Evolutionary conservation across 352 stramenopile genomes (phyloP), one percentile per base, ranked within the genome.

Genomic region (Phytopythium oedochilum): DNA sequence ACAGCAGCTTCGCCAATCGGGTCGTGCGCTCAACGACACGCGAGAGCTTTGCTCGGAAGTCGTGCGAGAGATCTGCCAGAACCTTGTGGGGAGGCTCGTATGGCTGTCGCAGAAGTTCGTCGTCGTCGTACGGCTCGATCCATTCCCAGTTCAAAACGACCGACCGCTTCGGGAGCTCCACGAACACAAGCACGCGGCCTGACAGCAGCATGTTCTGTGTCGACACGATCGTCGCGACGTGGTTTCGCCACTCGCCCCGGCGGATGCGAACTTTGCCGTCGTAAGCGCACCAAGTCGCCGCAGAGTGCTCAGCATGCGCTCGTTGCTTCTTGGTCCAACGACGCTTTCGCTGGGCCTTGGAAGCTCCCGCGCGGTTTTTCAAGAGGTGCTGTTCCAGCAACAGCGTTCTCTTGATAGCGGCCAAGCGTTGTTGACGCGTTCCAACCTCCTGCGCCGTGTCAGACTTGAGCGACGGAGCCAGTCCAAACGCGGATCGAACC

Each of bases 191-290:
- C 18, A 91, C 73, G 22, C 66, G 71, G 17, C 76, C 78, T 5
- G 71, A 87, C 2, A 67, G 62, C 39, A 87, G 70, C 48, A 91
- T 38, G 55, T 87, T 85, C 36, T 87, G 72, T 9, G 76, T 84
- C 43, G 81, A 91, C 6, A 91, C 57, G 40, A 89, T 74, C 7
- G 61, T 68, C 1, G 67, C 81, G 7, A 84, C 38, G 17, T 59
- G 63, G 23, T 70, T 51, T 26, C 77, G 74, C 75, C 74, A 89
- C 44, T 76, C 59, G 0, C 78, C 72, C 18, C 39, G 70, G 10
- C 63, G 18, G 10, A 89, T 71, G 47, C 83, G 78, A 39, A 91
- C 74, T 22, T 68, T 62, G 11, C 63, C 61, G 29, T 72, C 81
- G 42, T 83, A 87, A 6, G 66, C 50, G 11, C 75, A 81, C 78